Evolutionary conservation across 176 grass and related monocot genomes (phyloP), one percentile per base, ranked within the genome.

Genomic region (Saccharum officinarum): DNA sequence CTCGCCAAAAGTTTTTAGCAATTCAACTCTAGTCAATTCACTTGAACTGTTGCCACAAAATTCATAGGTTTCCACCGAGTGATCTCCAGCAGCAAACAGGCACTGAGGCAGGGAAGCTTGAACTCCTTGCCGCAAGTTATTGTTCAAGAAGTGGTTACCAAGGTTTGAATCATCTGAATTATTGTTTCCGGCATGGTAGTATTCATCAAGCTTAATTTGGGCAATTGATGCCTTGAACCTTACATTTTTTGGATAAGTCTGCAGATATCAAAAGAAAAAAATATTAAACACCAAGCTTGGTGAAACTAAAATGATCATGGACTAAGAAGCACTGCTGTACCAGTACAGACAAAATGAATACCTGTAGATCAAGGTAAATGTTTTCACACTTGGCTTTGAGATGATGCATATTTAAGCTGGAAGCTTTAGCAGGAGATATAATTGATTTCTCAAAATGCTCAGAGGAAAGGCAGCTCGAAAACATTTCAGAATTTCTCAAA

Each of bases 161-260:
- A 80, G 17, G 49, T 84, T 23, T 61, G 68, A 54, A 78, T 75
- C 55, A 55, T 84, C 70, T 68, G 79, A 78, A 78, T 70, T 81
- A 77, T 77, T 74, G 34, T 80, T 85, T 80, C 69, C 30, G 67
- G 62, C 20, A 16, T 44, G 69, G 59, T 94, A 98, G 83, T 91
- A 96, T 74, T 94, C 97, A 76, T 98, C 86, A 83, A 94, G 71
- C 76, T 86, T 92, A 68, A 92, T 82, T 82, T 89, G 71, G 70
- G 84, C 88, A 64, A 96, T 71, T 67, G 90, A 92, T 82, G 86
- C 83, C 62, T 89, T 86, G 22, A 92, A 71, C 60, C 92, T 90
- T 77, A 95, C 45, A 31, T 92, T 94, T 89, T 88, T 87, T 54
- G 97, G 88, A 85, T 91, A 94, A 70, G 87, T 98, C 97, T 98